Percentiles rank a stretch among this genome's conserved stretches.
Evolutionary conservation across 805 yeast genomes (phyloP).

Genomic region (Candida tibetensis): DNA sequence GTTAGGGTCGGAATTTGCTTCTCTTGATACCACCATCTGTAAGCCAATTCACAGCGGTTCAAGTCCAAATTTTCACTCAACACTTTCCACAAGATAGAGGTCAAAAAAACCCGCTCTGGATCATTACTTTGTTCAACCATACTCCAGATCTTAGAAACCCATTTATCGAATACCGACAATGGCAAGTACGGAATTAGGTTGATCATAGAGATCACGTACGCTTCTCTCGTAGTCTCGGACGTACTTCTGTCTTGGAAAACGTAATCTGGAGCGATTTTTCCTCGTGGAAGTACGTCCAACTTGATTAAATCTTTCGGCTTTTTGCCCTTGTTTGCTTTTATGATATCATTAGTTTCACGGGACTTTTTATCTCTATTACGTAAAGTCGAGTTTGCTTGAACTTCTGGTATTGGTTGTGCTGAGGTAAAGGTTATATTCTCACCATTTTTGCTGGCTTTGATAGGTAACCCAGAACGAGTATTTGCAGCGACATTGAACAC

Average conservation of each 20-base stretch:
- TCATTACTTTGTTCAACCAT: conserved; percentile 31
- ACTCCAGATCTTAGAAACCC: conserved; percentile 48
- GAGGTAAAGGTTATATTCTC: conserved; percentile 21
- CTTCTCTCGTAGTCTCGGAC: conserved; percentile 47
- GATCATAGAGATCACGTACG: conserved; percentile 46
- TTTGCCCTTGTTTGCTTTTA: conserved; percentile 28
- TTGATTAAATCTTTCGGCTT: conserved; percentile 30
- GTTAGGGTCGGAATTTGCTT: conserved; percentile 9
- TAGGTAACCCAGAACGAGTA: conserved; percentile 29
- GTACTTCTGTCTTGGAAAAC: conserved; percentile 22
- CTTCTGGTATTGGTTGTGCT: conserved; percentile 39
- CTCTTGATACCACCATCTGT: conserved; percentile 61
- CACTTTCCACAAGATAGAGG: conserved; percentile 48
- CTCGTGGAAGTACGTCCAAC: conserved; percentile 13
- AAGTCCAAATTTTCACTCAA: conserved; percentile 58
- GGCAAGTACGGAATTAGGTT: conserved; percentile 53
- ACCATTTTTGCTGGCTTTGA: conserved; percentile 7
- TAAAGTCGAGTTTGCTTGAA: conserved; percentile 35
- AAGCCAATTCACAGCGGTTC: conserved; percentile 53
- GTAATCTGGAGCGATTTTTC: conserved; percentile 12
- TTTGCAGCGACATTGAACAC: conserved; percentile 42
- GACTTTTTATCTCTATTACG: conserved; percentile 23
- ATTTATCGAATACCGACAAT: conserved; percentile 33
- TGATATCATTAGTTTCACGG: conserved; percentile 18
- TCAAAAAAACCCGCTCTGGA: conserved; percentile 39